phyloP scores from a whole-genome alignment of 2,329 filamentous ascomycete species.

The Cladosporium sp. region DNA sequence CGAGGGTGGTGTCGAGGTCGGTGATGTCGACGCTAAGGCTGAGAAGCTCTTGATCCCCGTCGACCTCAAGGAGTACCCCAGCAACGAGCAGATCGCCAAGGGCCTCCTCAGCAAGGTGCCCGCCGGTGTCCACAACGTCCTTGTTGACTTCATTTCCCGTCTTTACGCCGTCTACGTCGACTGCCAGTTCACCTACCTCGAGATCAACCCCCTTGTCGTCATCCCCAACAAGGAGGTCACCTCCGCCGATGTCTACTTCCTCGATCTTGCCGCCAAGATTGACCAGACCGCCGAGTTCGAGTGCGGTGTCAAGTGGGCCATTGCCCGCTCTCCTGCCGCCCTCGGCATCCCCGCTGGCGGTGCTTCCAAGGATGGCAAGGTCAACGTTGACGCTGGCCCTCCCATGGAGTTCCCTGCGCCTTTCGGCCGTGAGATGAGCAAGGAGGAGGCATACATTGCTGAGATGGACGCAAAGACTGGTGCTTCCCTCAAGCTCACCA shows the following conservation, averaged over 20 bases:
- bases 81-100: conserved; percentile 87
- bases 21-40: conserved; percentile 97
- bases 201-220: conserved; percentile 98
- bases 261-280: conserved; percentile 96
- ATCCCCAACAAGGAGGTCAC: conserved; percentile 92
- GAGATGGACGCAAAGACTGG: conserved; percentile 99
- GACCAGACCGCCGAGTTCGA: conserved; percentile 99
- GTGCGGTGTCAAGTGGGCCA: conserved; percentile 98
- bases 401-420: conserved; percentile 99
- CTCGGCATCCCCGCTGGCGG: conserved; percentile 70
- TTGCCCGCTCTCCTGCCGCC: conserved; percentile 86
- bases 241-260: conserved; percentile 93
- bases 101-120: conserved; percentile 90
- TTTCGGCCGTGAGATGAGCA: conserved; percentile 96
- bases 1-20: conserved; percentile 98
- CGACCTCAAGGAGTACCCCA: conserved; percentile 90
- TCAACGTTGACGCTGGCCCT: conserved; percentile 92
- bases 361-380: conserved; percentile 64
- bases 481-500: conserved; percentile 96
- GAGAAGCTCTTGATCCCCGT: conserved; percentile 98
- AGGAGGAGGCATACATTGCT: conserved; percentile 98
- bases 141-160: conserved; percentile 98
- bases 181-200: conserved; percentile 99
- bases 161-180: conserved; percentile 99
- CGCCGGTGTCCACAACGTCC: conserved; percentile 92